These are phyloP conservation scores for Phlebiopsis gigantea DNA, from an alignment of 768 basidiomycete genomes.

Conservation along the genomic window DNA sequence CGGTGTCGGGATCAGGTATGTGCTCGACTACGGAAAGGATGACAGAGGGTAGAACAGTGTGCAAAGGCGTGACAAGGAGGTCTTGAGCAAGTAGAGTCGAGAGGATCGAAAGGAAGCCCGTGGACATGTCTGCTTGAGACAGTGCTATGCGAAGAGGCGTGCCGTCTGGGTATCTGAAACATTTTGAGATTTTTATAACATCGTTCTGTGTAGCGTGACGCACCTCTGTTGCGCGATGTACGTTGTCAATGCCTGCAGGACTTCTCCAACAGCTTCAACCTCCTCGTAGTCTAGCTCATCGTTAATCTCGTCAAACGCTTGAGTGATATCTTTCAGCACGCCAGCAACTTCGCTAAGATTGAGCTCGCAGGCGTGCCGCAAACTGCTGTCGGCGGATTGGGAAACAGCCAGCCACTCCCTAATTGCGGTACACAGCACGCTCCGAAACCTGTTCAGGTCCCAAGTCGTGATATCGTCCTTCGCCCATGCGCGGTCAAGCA, in stretches of 20 bases:
- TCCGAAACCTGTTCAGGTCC: slow-evolving; percentile 57
- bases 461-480: slow-evolving; percentile 63
- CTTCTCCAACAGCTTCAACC: slow-evolving; percentile 56
- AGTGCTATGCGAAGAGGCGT: slow-evolving; percentile 47
- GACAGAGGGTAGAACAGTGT: slow-evolving; percentile 56
- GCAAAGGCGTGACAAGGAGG: slow-evolving; percentile 44
- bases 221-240: slow-evolving; percentile 58
- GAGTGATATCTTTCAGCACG: slow-evolving; percentile 65
- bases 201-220: slow-evolving; percentile 17
- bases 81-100: slow-evolving; percentile 61
- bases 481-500: slow-evolving; percentile 72
- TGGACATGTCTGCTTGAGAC: slow-evolving; percentile 38
- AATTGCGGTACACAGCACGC: slow-evolving; percentile 47
- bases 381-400: neutral
- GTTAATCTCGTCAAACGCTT: slow-evolving; percentile 58
- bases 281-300: slow-evolving; percentile 75
- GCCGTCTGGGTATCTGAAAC: slow-evolving; percentile 33
- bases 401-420: slow-evolving; percentile 48
- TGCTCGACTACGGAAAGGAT: slow-evolving; percentile 65
- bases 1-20: slow-evolving; percentile 63
- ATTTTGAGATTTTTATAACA: neutral
- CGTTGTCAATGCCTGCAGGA: slow-evolving; percentile 50
- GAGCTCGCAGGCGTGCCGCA: slow-evolving; percentile 23
- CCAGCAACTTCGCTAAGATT: slow-evolving; percentile 67
- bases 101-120: slow-evolving; percentile 48